These are phyloP conservation scores for Colletotrichum echinochloae DNA, from an alignment of 2,329 filamentous ascomycete species.

Conservation along the genomic window DNA sequence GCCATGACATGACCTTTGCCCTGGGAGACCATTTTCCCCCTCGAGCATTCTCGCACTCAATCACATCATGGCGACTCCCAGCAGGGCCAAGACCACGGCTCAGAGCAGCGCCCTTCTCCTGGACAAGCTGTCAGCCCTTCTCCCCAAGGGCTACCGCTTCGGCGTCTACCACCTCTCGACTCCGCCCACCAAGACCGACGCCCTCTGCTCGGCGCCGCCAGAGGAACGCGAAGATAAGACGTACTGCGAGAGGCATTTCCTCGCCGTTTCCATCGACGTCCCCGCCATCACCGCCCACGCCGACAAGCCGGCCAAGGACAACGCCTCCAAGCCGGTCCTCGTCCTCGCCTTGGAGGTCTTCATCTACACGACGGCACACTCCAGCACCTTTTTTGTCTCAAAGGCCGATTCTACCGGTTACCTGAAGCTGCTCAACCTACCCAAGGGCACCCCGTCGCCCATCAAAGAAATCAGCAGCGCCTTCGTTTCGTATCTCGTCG, in stretches of 20 bases:
- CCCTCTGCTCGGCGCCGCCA: constrained; percentile 84
- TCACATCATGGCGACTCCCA: constrained; percentile 44
- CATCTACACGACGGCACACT: constrained; percentile 83
- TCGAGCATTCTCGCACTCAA: neutral
- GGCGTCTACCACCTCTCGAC: constrained; percentile 89
- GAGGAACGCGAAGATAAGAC: constrained; percentile 80
- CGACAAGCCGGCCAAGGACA: constrained; percentile 22
- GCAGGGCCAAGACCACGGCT: constrained; percentile 32
- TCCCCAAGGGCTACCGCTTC: constrained; percentile 69
- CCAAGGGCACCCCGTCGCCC: constrained; percentile 75
- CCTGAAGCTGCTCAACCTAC: constrained; percentile 73
- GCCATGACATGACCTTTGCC: constrained; percentile 19
- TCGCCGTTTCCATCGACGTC: constrained; percentile 62
- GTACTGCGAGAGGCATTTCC: constrained; percentile 86
- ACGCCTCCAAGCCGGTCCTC: constrained; percentile 65
- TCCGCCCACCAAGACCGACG: constrained; percentile 77
- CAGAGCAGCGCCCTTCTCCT: constrained; percentile 49
- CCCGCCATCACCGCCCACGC: constrained; percentile 39
- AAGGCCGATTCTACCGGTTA: constrained; percentile 98
- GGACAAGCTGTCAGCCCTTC: constrained; percentile 59
- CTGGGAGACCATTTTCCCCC: neutral
- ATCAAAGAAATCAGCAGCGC: constrained; percentile 78
- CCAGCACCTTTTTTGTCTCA: constrained; percentile 92
- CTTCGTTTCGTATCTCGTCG: constrained; percentile 82
- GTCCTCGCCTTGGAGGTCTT: constrained; percentile 88